These are phyloP conservation scores for Elsinoe australis DNA, from an alignment of 2,329 filamentous ascomycete genomes.

Conservation along the genomic window DNA sequence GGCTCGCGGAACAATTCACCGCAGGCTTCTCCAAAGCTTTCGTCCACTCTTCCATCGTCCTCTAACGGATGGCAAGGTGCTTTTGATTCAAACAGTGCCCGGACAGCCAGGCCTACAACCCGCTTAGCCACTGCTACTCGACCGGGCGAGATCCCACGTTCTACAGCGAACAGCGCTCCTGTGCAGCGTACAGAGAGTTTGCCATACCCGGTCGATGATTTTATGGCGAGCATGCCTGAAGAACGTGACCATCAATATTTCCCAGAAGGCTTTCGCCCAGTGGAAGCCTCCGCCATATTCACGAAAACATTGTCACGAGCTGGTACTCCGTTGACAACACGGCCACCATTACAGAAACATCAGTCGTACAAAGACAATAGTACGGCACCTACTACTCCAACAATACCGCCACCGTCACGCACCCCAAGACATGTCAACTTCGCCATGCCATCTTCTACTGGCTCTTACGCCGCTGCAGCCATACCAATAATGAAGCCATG, in stretches of 20 bases:
- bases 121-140: constrained; percentile 23
- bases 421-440: not conserved
- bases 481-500: constrained; percentile 49
- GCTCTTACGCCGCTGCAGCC: not conserved
- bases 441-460: not conserved
- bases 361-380: constrained; percentile 8
- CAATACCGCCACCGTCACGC: not conserved
- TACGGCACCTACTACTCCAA: constrained; percentile 5
- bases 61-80: constrained; percentile 16
- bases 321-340: constrained; percentile 3
- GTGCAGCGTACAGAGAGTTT: constrained; percentile 28
- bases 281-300: constrained; percentile 21
- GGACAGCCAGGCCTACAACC: constrained; percentile 25
- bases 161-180: constrained; percentile 6
- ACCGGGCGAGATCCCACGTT: constrained; percentile 20
- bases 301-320: constrained; percentile 16
- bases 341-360: constrained; percentile 4
- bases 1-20: constrained; percentile 17
- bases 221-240: constrained; percentile 35
- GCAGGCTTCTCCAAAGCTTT: constrained; percentile 3
- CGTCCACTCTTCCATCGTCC: not conserved
- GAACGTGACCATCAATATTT: constrained; percentile 37
- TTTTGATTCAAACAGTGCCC: constrained; percentile 25
- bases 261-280: constrained; percentile 18
- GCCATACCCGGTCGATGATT: constrained; percentile 42